phyloP scores from a whole-genome alignment of 1,139 yeast genomes.

The Candida pseudocylindracea region DNA sequence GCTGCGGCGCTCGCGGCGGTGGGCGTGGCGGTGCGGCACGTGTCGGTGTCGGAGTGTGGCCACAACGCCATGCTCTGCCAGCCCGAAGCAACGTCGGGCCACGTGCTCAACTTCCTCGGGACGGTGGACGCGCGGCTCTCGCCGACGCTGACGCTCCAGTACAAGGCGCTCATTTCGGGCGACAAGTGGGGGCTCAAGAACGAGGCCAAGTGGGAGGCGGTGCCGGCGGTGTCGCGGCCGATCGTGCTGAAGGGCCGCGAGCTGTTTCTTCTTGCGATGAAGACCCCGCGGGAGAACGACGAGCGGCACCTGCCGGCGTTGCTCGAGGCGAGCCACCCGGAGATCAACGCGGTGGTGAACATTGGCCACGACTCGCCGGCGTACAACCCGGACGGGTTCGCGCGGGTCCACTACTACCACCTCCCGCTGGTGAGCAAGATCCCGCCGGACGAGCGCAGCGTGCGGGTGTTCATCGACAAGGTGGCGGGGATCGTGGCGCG shows the following conservation, averaged over 20 bases:
- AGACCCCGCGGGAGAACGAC: slow-evolving; percentile 51
- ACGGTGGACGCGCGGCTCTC: slow-evolving; percentile 13
- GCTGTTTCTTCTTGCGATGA: slow-evolving; percentile 47
- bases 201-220: slow-evolving; percentile 45
- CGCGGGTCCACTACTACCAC: slow-evolving; percentile 33
- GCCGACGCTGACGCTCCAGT: slow-evolving; percentile 40
- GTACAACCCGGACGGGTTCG: slow-evolving; percentile 37
- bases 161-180: slow-evolving; percentile 38
- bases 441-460: slow-evolving; percentile 44
- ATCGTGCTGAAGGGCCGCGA: slow-evolving; percentile 12
- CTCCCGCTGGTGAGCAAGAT: slow-evolving; percentile 64
- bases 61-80: slow-evolving; percentile 43
- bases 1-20: no score
- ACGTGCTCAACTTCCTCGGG: slow-evolving; percentile 29
- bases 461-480: slow-evolving; percentile 31
- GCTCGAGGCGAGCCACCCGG: slow-evolving; percentile 28
- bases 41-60: no score
- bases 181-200: slow-evolving; percentile 69
- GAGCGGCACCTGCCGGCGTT: slow-evolving; percentile 30
- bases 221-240: slow-evolving; percentile 24
- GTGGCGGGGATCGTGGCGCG: slow-evolving; percentile 10
- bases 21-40: no score
- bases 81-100: slow-evolving; percentile 45
- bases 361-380: slow-evolving; percentile 64
- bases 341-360: slow-evolving; percentile 35